Percentiles rank a stretch among this genome's conserved stretches.
These are phyloP conservation scores for Yamadazyma atlantica DNA, from an alignment of 1,139 yeast species.

Conservation along the genomic window DNA sequence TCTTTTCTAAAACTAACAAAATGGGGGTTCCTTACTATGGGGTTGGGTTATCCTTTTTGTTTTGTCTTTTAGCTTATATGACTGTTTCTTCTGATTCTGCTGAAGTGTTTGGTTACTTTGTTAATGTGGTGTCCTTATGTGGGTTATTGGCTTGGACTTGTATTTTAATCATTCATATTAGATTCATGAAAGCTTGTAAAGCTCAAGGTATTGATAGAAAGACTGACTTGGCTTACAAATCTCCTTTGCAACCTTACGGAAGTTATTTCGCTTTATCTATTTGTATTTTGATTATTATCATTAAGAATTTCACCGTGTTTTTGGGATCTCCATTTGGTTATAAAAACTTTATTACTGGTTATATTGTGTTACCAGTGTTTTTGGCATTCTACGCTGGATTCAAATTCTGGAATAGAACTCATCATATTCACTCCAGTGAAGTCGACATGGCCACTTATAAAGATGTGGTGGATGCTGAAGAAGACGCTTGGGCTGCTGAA, in stretches of 20 bases:
- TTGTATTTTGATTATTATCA: slow-evolving; percentile 54
- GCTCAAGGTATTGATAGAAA: slow-evolving; percentile 54
- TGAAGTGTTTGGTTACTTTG: slow-evolving; percentile 62
- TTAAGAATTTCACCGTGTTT: slow-evolving; percentile 75
- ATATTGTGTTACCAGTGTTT: slow-evolving; percentile 73
- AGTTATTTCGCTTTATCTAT: slow-evolving; percentile 57
- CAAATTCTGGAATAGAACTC: slow-evolving; percentile 55
- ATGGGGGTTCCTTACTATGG: slow-evolving; percentile 42
- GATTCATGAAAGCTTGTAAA: slow-evolving; percentile 62
- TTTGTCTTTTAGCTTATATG: slow-evolving; percentile 65
- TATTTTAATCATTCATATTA: slow-evolving; percentile 59
- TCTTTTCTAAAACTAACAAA: slow-evolving; percentile 41
- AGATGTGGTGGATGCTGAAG: slow-evolving; percentile 69
- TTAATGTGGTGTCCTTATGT: slow-evolving; percentile 70
- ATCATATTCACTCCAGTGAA: slow-evolving; percentile 51
- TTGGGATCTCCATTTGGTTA: slow-evolving; percentile 52
- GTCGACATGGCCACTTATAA: slow-evolving; percentile 65
- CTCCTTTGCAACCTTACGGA: slow-evolving; percentile 70
- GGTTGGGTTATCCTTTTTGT: slow-evolving; percentile 35
- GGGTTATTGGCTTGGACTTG: slow-evolving; percentile 74
- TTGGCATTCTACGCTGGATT: slow-evolving; percentile 55
- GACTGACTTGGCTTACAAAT: slow-evolving; percentile 51
- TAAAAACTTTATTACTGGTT: slow-evolving; percentile 69
- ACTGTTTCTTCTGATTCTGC: slow-evolving; percentile 53
- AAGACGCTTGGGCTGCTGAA: slow-evolving; percentile 49